Conservation (phyloP, 2,329 filamentous ascomycete species). For the Elsinoe ampelina region DNA sequence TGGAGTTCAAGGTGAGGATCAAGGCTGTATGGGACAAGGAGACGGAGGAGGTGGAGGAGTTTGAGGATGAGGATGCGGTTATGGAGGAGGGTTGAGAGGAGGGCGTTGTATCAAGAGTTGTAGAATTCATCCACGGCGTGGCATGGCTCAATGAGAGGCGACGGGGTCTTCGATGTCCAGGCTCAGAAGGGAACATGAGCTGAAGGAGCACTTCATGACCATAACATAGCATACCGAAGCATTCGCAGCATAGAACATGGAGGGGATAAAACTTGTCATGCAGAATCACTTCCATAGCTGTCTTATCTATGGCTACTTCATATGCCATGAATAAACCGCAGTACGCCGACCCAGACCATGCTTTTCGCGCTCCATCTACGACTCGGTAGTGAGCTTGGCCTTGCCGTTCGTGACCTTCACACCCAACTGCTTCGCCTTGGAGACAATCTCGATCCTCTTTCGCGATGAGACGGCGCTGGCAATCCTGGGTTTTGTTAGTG, state of each 20-base stretch:
- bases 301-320: slow-evolving; percentile 12
- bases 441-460: slow-evolving; percentile 97
- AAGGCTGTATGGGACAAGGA: slow-evolving; percentile 46
- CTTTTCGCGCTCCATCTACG: slow-evolving; percentile 32
- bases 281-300: slow-evolving; percentile 13
- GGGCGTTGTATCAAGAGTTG: background rate
- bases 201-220: background rate
- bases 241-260: background rate
- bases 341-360: slow-evolving; percentile 14
- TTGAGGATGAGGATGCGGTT: slow-evolving; percentile 20
- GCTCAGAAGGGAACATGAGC: slow-evolving; percentile 9
- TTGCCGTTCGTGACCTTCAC: slow-evolving; percentile 99
- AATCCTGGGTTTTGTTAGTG: slow-evolving; percentile 58
- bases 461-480: slow-evolving; percentile 94
- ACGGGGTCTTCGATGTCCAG: background rate
- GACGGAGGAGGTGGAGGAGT: slow-evolving; percentile 26
- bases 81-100: slow-evolving; percentile 24
- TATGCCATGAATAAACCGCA: slow-evolving; percentile 14
- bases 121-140: no score
- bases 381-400: slow-evolving; percentile 96
- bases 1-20: slow-evolving; percentile 78
- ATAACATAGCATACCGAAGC: background rate
- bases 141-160: background rate
- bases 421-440: slow-evolving; percentile 93
- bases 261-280: background rate